phyloP scores from a whole-genome alignment of 768 basidiomycete species.

The Leucosporidium creatinivorum region DNA sequence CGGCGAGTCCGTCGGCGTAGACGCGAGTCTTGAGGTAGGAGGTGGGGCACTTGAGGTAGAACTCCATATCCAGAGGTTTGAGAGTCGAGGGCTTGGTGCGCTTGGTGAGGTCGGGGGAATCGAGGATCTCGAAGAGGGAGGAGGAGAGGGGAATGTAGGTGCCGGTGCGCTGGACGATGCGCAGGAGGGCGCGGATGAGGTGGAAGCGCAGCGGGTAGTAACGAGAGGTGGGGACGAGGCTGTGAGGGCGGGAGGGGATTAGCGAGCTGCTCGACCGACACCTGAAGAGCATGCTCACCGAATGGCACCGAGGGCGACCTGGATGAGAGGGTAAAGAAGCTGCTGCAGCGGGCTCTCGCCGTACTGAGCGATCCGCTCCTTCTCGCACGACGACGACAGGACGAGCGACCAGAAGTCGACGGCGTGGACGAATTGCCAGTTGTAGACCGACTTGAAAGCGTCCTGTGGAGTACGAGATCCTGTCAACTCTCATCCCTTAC shows the following conservation, averaged over 20 bases:
- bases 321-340: slow-evolving; percentile 91
- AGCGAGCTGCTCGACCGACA: background rate
- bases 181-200: slow-evolving; percentile 75
- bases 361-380: slow-evolving; percentile 50
- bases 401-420: slow-evolving; percentile 95
- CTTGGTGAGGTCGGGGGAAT: slow-evolving; percentile 59
- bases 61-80: slow-evolving; percentile 80
- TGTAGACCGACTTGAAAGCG: slow-evolving; percentile 88
- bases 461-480: slow-evolving; percentile 49
- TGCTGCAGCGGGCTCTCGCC: slow-evolving; percentile 70
- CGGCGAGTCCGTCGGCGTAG: slow-evolving; percentile 70
- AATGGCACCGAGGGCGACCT: slow-evolving; percentile 85
- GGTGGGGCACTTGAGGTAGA: slow-evolving; percentile 74
- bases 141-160: slow-evolving; percentile 83
- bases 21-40: slow-evolving; percentile 82
- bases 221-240: slow-evolving; percentile 79
- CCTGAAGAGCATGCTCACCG: slow-evolving; percentile 54
- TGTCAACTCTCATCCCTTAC: slow-evolving; percentile 18
- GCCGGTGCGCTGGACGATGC: slow-evolving; percentile 71
- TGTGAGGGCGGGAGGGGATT: slow-evolving; percentile 39
- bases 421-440: slow-evolving; percentile 96
- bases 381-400: slow-evolving; percentile 69
- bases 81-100: slow-evolving; percentile 78
- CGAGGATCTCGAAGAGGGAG: slow-evolving; percentile 76
- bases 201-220: slow-evolving; percentile 95